phyloP scores from a whole-genome alignment of 2,329 filamentous ascomycete genomes.

The Nemania bipapillata region DNA sequence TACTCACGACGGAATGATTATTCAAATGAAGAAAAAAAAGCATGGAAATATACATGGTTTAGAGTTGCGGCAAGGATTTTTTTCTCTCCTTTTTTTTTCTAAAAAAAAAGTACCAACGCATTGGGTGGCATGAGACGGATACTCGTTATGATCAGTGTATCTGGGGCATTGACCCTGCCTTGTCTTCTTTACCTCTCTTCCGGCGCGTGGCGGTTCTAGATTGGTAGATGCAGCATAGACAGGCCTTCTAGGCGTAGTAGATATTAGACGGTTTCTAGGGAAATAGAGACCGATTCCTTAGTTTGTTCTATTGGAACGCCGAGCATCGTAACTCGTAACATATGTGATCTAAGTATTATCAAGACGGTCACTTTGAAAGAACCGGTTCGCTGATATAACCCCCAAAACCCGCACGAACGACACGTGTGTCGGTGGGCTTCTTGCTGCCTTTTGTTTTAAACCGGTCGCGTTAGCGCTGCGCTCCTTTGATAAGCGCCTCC shows the following conservation, averaged over 20 bases:
- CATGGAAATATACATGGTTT: slow-evolving; percentile 27
- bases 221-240: slow-evolving; percentile 32
- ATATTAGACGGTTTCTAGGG: slow-evolving; percentile 29
- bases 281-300: slow-evolving; percentile 30
- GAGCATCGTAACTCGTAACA: slow-evolving; percentile 36
- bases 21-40: slow-evolving; percentile 9
- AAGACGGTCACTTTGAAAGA: slow-evolving; percentile 11
- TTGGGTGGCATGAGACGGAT: slow-evolving; percentile 10
- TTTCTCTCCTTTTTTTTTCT: no score
- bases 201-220: slow-evolving; percentile 19
- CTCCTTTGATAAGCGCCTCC: slow-evolving; percentile 20
- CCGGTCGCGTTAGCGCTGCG: slow-evolving; percentile 1
- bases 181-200: slow-evolving; percentile 12
- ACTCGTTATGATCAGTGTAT: slow-evolving; percentile 2
- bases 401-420: slow-evolving; percentile 7
- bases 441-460: slow-evolving; percentile 12
- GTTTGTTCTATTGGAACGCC: slow-evolving; percentile 25
- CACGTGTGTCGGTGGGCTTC: neutral
- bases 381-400: neutral
- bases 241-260: slow-evolving; percentile 32
- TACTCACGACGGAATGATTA: slow-evolving; percentile 27
- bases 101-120: slow-evolving; percentile 14
- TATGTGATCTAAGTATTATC: slow-evolving; percentile 36
- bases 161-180: slow-evolving; percentile 11
- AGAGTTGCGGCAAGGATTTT: slow-evolving; percentile 27